These are phyloP conservation scores for Arthrobotrys iridis DNA, from an alignment of 2,329 filamentous ascomycete genomes.

Conservation along the genomic window DNA sequence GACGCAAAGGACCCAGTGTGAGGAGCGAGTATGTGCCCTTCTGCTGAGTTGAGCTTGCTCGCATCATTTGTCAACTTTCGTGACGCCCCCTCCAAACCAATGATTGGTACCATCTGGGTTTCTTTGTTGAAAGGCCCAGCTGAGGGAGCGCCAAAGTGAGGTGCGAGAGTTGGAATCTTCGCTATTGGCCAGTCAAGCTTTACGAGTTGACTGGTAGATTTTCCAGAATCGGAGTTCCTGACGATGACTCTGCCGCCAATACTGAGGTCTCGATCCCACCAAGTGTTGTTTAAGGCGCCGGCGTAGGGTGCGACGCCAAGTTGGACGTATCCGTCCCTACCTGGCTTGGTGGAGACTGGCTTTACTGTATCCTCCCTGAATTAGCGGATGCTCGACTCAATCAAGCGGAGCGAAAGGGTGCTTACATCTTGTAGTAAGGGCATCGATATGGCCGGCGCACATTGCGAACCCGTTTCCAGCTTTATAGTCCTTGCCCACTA, in stretches of 20 bases:
- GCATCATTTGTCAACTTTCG: slow-evolving; percentile 55
- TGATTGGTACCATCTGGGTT: slow-evolving; percentile 92
- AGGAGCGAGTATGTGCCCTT: slow-evolving; percentile 26
- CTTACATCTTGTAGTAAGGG: slow-evolving; percentile 77
- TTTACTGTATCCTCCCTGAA: slow-evolving; percentile 69
- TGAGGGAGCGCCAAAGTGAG: slow-evolving; percentile 84
- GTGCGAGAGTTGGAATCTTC: slow-evolving; percentile 87
- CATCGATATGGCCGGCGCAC: slow-evolving; percentile 91
- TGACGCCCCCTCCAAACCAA: slow-evolving; percentile 74
- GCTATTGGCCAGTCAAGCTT: slow-evolving; percentile 95
- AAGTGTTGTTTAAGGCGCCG: slow-evolving; percentile 82
- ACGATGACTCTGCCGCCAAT: slow-evolving; percentile 90
- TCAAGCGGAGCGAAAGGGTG: background rate
- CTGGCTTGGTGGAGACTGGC: slow-evolving; percentile 86
- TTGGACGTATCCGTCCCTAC: slow-evolving; percentile 84
- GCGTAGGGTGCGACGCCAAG: slow-evolving; percentile 93
- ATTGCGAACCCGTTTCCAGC: slow-evolving; percentile 87
- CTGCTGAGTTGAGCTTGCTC: slow-evolving; percentile 54
- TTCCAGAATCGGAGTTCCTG: slow-evolving; percentile 75
- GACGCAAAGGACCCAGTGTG: slow-evolving; percentile 69
- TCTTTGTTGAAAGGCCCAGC: slow-evolving; percentile 79
- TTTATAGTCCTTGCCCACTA: slow-evolving; percentile 80
- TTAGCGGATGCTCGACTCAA: background rate
- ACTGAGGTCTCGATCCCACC: slow-evolving; percentile 96
- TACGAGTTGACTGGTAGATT: slow-evolving; percentile 82